Evolutionary conservation across 2,329 filamentous ascomycete genomes (phyloP).

Genomic region (Fusarium concolor): DNA sequence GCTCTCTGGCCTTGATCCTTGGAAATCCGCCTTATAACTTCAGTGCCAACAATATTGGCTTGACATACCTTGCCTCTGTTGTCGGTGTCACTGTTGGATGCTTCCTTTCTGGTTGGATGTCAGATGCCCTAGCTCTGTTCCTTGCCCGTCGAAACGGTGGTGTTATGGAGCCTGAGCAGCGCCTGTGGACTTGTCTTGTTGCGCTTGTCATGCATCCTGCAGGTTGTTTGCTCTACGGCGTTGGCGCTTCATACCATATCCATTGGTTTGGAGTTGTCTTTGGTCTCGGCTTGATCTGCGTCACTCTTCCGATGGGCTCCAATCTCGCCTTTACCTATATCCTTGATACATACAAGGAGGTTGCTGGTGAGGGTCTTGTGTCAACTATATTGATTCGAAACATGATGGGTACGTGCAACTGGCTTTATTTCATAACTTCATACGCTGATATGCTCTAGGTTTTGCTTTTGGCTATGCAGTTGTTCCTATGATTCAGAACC

Average conservation of each 20-base stretch:
- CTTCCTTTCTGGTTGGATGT: constrained; percentile 39
- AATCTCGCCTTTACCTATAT: constrained; percentile 16
- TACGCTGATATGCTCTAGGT: background rate
- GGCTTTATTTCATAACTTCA: background rate
- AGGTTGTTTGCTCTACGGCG: constrained; percentile 39
- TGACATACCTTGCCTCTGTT: constrained; percentile 8
- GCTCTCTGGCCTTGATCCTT: background rate
- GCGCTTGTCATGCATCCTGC: constrained; percentile 39
- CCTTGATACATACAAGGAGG: constrained; percentile 9
- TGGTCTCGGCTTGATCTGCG: constrained; percentile 1
- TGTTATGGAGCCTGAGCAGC: constrained; percentile 45
- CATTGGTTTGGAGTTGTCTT: constrained; percentile 43
- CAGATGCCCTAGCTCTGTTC: constrained; percentile 31
- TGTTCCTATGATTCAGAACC: constrained; percentile 2
- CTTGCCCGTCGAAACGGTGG: constrained; percentile 40
- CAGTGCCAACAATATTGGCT: background rate
- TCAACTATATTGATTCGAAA: constrained; percentile 5
- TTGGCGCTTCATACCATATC: constrained; percentile 34
- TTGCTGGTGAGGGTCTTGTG: constrained; percentile 1
- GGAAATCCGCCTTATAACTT: background rate
- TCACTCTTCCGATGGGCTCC: constrained; percentile 1
- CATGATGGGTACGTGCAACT: constrained; percentile 8
- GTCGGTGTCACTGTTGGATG: background rate
- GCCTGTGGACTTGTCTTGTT: constrained; percentile 40
- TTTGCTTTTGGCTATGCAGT: constrained; percentile 5